Evolutionary conservation across 2,329 filamentous ascomycete genomes (phyloP), one percentile per base, ranked within the genome.

Genomic region (Colletotrichum sp.): DNA sequence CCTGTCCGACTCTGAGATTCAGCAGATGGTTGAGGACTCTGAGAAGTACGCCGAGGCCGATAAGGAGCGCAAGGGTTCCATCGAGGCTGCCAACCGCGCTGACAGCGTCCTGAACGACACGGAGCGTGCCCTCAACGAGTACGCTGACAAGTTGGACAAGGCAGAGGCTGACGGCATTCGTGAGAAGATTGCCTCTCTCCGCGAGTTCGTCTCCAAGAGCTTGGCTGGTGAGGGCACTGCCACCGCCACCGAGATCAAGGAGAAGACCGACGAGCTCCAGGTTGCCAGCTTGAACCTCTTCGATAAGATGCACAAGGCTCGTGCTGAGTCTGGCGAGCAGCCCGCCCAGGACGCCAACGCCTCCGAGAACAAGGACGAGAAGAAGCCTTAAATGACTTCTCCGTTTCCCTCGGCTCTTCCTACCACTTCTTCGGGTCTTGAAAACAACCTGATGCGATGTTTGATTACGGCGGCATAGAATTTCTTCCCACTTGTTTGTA

Each of bases 231-330:
- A 99, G 90, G 93, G 93, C 83, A 92, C 90, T 78, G 92, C 95
- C 83, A 98, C 95, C 77, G 95, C 96, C 68, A 95, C 95, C 79
- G 95, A 99, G 88, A 94, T 99, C 87, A 99, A 99, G 95, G 93
- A 95, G 90, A 98, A 98, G 95, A 98, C 95, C 82, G 97, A 99
- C 80, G 96, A 98, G 88, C 95, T 99, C 84, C 97, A 99, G 90
- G 95, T 94, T 86, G 95, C 96, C 81, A 96, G 94, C 87, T 90
- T 99, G 88, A 98, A 95, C 89, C 93, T 99, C 83, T 99, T 99
- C 87, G 97, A 99, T 90, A 98, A 99, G 94, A 98, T 99, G 95
- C 96, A 99, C 95, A 98, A 98, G 92, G 95, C 96, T 81, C 94
- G 95, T 82, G 86, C 88, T 81, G 94, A 96, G 89, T 90, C 89